A percentile compares a stretch with the other conserved stretches of the same genome.
Evolutionary conservation across 2,329 filamentous ascomycete species (phyloP).

Genomic region (Uncinocarpus reesii): DNA sequence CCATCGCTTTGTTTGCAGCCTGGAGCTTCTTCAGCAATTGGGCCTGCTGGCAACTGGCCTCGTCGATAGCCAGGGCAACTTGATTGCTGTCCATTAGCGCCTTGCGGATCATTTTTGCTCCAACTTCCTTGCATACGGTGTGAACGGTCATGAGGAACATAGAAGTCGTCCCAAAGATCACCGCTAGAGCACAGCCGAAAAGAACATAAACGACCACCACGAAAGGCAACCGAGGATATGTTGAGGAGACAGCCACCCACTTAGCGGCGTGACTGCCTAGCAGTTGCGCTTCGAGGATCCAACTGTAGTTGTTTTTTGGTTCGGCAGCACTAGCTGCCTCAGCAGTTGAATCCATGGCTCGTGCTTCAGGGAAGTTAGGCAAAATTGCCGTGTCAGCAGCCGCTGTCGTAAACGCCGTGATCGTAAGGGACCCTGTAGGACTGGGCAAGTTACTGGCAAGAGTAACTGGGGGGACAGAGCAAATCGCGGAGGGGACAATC

Average conservation of each 20-base stretch:
- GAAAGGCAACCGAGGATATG: not conserved
- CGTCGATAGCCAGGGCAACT: not conserved
- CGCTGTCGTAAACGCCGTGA: not conserved
- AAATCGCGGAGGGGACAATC: not conserved
- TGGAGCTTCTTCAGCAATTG: not conserved
- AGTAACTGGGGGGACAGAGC: not conserved
- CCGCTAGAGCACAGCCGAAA: not conserved
- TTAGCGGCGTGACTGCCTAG: not conserved
- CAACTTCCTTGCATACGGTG: not conserved
- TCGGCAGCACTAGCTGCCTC: not conserved
- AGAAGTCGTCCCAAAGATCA: constrained; percentile 2
- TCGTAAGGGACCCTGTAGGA: no score
- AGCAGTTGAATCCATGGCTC: not conserved
- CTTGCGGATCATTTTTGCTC: not conserved
- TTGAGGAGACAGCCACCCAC: not conserved
- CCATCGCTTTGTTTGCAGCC: not conserved
- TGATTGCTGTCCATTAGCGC: not conserved
- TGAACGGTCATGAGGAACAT: not conserved
- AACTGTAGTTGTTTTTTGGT: not conserved
- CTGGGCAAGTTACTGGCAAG: not conserved
- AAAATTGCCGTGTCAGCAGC: not conserved
- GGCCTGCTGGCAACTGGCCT: not conserved
- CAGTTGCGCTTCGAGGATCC: not conserved
- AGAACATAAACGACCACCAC: constrained; percentile 1
- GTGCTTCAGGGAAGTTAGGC: not conserved